Evolutionary conservation across 2,329 filamentous ascomycete species (phyloP), one percentile per base, ranked within the genome.

Genomic region (Furcasterigmium sp.): DNA sequence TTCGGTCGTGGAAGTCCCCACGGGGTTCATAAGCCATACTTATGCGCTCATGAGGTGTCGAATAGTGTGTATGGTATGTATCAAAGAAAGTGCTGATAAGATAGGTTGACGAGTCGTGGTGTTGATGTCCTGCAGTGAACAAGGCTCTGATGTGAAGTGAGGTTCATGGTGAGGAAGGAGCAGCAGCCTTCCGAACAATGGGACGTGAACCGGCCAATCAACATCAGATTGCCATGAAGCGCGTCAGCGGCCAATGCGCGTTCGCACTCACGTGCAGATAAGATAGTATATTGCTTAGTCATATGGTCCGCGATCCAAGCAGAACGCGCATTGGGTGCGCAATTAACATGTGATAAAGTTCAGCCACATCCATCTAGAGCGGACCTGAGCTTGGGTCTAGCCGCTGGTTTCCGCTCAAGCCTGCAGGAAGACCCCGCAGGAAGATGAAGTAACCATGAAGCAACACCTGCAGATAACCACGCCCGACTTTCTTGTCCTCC

Each of bases 11-110:
- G 53, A 70, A 64, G 52, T 75, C 73, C 56, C 72, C 69, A 51
- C 73, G 69, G 59, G 71, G 68, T 65, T 76, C 73, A 58, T 75
- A 76, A 55, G 74, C 69, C 74, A 78, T 78, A 53, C 47, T 53
- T 50, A 46, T 10, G 40, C 21, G 44, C 19, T 41, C 14, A 50
- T 50, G 44, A 36, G 42, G 14, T 11, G 7, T 26, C 23, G 23
- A 26, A 26, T 7, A 26, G 23, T 14, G 41, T 13, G 14, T 14
- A 17, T 15, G 35, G 41, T 28, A n/a, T 36, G 7, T 7, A 14
- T n/a, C 29, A 19, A 32, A 32, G 35, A 18, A 9, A 17, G 21
- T 15, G 14, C 37, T n/a, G 35, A 13, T 30, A 35, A 18, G 6
- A 34, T 40, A 15, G 8, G 25, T 38, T 23, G 40, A 43, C 39